Percentiles rank a stretch among this genome's conserved stretches.
Evolutionary conservation across 2,329 filamentous ascomycete genomes (phyloP).

Genomic region (Beauveria pseudobassiana): DNA sequence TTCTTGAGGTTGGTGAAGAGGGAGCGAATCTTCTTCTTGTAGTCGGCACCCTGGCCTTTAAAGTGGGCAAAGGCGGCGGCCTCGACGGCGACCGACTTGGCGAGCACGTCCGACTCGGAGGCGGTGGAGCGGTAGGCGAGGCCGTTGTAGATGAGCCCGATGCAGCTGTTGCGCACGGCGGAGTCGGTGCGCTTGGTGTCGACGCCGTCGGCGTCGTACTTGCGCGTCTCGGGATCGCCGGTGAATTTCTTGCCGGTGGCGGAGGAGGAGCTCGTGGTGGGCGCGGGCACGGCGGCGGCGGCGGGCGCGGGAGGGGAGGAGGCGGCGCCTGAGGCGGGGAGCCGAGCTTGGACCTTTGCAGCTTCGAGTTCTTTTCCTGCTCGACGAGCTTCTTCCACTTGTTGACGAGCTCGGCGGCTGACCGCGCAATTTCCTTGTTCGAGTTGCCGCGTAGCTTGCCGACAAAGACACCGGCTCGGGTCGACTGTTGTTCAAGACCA

Average conservation of each 20-base stretch:
- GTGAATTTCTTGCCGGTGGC: conserved; percentile 40
- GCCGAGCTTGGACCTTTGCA: conserved; percentile 32
- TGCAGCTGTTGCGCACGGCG: conserved; percentile 69
- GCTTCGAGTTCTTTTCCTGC: conserved; percentile 45
- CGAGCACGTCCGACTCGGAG: conserved; percentile 63
- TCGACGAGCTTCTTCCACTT: conserved; percentile 83
- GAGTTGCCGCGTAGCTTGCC: conserved; percentile 71
- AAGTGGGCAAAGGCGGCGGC: conserved; percentile 62
- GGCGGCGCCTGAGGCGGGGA: conserved; percentile 38
- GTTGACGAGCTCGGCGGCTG: conserved; percentile 74
- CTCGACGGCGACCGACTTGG: conserved; percentile 76
- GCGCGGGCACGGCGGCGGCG: background rate
- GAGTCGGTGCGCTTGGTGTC: conserved; percentile 70
- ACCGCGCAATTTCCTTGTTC: conserved; percentile 71
- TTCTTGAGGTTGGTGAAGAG: conserved; percentile 94
- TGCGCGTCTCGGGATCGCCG: conserved; percentile 70
- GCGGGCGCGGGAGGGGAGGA: conserved; percentile 43
- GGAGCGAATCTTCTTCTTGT: conserved; percentile 83
- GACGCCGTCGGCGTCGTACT: conserved; percentile 72
- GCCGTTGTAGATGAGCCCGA: conserved; percentile 91
- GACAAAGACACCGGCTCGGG: conserved; percentile 84
- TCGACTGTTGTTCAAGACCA: conserved; percentile 43
- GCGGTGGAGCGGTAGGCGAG: conserved; percentile 65
- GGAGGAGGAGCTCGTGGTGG: background rate
- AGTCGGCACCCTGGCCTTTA: conserved; percentile 64